phyloP scores from a whole-genome alignment of 73 alveolate species.

The Tetrahymena borealis region DNA sequence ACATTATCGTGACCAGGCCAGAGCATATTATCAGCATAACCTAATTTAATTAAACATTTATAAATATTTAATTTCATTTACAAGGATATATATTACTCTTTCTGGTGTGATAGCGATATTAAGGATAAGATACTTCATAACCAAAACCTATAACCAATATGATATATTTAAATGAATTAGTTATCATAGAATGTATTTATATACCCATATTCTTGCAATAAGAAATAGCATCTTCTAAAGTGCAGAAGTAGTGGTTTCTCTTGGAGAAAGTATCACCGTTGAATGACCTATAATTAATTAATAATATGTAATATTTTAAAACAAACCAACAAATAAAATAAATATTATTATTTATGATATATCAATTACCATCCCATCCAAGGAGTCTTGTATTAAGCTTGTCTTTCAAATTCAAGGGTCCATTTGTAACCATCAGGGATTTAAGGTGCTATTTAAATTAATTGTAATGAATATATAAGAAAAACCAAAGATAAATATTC shows the following conservation, averaged over 20 bases:
- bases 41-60: not conserved
- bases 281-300: not conserved
- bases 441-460: not conserved
- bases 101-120: not conserved
- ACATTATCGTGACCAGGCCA: not conserved
- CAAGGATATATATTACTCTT: not conserved
- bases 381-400: not conserved
- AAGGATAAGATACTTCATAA: not conserved
- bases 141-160: not conserved
- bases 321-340: no score
- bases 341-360: no score
- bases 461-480: not conserved
- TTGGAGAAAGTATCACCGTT: not conserved
- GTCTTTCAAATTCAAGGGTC: not conserved
- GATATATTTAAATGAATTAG: not conserved
- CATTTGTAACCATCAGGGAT: not conserved
- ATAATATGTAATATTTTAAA: not conserved
- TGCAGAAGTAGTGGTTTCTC: not conserved
- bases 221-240: not conserved
- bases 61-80: not conserved
- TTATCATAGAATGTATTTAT: not conserved
- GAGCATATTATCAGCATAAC: not conserved
- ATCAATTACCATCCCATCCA: constrained; percentile 5
- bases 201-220: not conserved
- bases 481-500: no score